Percentiles rank a stretch among this genome's conserved stretches.
Conservation (phyloP, 2,329 filamentous ascomycete species). For the Colletotrichum sp. region DNA sequence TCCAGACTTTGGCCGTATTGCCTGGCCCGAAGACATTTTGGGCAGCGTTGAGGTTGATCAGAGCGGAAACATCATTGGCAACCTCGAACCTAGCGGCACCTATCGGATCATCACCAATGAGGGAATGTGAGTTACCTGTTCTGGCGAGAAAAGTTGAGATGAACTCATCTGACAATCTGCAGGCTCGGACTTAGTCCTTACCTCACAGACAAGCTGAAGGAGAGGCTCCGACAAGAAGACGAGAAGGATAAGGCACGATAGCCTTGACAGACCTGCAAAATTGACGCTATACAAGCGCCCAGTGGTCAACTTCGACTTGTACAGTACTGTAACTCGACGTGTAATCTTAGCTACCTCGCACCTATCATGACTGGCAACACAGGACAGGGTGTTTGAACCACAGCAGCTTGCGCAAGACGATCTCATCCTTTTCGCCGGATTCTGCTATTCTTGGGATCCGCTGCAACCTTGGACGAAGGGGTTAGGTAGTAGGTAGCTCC, state of each 20-base stretch:
- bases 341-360: not conserved
- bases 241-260: slow-evolving; percentile 28
- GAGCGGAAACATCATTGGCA: slow-evolving; percentile 60
- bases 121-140: slow-evolving; percentile 62
- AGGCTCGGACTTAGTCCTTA: slow-evolving; percentile 62
- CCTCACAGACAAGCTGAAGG: slow-evolving; percentile 57
- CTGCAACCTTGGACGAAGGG: not conserved
- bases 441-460: not conserved
- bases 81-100: slow-evolving; percentile 64
- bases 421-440: not conserved
- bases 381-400: not conserved
- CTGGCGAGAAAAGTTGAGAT: not conserved
- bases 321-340: not conserved
- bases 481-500: not conserved
- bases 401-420: not conserved
- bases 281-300: not conserved
- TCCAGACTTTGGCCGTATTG: slow-evolving; percentile 71
- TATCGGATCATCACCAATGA: slow-evolving; percentile 70
- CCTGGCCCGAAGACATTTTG: slow-evolving; percentile 73
- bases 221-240: slow-evolving; percentile 58
- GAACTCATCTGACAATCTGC: slow-evolving; percentile 25
- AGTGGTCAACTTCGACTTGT: not conserved
- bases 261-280: not conserved
- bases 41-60: slow-evolving; percentile 70
- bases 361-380: not conserved